phyloP scores from a whole-genome alignment of 805 yeast species.

The Spathaspora hagerdaliae region DNA sequence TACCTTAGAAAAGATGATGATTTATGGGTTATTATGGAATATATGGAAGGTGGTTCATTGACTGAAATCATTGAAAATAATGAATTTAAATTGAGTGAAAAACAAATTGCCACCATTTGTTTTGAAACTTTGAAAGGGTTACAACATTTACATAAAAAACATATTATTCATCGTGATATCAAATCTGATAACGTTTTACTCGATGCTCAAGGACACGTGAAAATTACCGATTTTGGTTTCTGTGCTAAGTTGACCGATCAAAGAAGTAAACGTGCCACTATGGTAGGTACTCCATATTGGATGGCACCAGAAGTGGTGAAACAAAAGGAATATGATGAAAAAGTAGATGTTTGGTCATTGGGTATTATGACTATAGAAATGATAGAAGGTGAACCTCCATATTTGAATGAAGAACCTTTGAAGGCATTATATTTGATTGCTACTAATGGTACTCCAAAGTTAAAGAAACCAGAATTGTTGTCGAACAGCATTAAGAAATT shows the following conservation, averaged over 20 bases:
- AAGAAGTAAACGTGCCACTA: constrained; percentile 70
- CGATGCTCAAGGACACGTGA: constrained; percentile 40
- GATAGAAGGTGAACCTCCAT: constrained; percentile 86
- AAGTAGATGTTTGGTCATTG: constrained; percentile 78
- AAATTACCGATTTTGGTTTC: constrained; percentile 45
- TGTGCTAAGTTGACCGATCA: constrained; percentile 75
- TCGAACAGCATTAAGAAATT: constrained; percentile 79
- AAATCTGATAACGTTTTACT: constrained; percentile 44
- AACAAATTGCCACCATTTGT: constrained; percentile 90
- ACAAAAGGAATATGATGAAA: constrained; percentile 76
- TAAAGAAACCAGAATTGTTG: constrained; percentile 63
- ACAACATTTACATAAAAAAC: constrained; percentile 85
- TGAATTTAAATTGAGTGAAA: constrained; percentile 64
- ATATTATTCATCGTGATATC: constrained; percentile 72
- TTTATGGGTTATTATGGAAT: constrained; percentile 99
- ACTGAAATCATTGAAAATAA: constrained; percentile 95
- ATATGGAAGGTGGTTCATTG: constrained; percentile 97
- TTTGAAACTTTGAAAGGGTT: constrained; percentile 87
- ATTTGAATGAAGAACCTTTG: constrained; percentile 73
- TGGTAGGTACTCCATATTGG: constrained; percentile 90
- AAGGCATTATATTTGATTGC: constrained; percentile 74
- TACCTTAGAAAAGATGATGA: constrained; percentile 76
- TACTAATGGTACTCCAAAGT: constrained; percentile 76
- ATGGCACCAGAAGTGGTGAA: constrained; percentile 87
- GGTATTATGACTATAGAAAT: constrained; percentile 86